These are phyloP conservation scores for Macrolepiota fuliginosa DNA, from an alignment of 768 basidiomycete genomes.

Conservation along the genomic window DNA sequence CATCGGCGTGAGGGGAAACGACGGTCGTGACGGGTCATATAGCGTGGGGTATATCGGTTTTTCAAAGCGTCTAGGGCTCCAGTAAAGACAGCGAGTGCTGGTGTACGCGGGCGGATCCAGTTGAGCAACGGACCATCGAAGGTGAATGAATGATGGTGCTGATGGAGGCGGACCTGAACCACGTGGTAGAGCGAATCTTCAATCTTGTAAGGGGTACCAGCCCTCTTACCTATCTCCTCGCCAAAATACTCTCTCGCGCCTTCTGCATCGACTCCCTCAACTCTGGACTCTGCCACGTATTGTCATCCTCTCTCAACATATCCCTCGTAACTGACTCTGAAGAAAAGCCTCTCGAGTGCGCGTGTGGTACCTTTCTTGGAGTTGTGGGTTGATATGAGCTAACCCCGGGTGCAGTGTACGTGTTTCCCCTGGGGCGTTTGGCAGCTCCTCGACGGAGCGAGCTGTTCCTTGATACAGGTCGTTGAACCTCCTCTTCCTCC, in stretches of 20 bases:
- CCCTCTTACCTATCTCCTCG: slow-evolving; percentile 12
- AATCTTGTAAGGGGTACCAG: background rate
- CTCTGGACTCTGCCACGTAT: slow-evolving; percentile 60
- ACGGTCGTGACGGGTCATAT: too few relatives aligned
- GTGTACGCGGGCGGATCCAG: background rate
- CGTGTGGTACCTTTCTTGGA: background rate
- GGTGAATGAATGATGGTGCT: too few relatives aligned
- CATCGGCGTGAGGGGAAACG: too few relatives aligned
- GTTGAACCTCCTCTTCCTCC: slow-evolving; percentile 59
- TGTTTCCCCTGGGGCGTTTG: background rate
- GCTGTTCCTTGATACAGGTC: slow-evolving; percentile 7
- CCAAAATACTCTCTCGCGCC: slow-evolving; percentile 47
- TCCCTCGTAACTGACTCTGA: slow-evolving; percentile 8
- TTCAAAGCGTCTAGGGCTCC: background rate
- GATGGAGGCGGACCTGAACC: too few relatives aligned
- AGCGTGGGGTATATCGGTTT: too few relatives aligned
- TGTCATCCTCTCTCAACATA: slow-evolving; percentile 41
- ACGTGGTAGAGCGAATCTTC: background rate
- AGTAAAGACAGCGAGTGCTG: background rate
- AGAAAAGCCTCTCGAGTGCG: slow-evolving; percentile 19
- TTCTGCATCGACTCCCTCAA: slow-evolving; percentile 70
- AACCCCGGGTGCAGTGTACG: background rate
- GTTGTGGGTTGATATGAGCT: slow-evolving; percentile 11
- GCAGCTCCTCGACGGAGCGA: slow-evolving; percentile 3
- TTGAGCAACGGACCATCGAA: too few relatives aligned